Conservation (phyloP, 2,329 filamentous ascomycete genomes). For the Fusarium sp. region DNA sequence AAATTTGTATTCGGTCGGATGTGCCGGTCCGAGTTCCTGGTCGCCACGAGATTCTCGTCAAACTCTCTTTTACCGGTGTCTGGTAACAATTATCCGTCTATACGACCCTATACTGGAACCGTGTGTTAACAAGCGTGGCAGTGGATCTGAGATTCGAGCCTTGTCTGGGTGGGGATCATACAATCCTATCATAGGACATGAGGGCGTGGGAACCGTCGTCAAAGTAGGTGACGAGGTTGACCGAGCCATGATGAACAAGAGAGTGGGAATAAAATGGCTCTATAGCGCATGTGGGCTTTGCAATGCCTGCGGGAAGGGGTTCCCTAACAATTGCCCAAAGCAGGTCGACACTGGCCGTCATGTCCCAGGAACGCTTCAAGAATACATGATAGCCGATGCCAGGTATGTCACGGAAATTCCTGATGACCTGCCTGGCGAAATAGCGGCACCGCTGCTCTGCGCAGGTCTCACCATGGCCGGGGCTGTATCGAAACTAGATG, state of each 20-base stretch:
- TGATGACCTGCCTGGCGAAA: constrained; percentile 18
- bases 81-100: constrained; percentile 20
- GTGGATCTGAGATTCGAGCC: constrained; percentile 46
- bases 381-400: constrained; percentile 45
- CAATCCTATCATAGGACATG: constrained; percentile 42
- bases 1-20: constrained; percentile 6
- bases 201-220: constrained; percentile 45
- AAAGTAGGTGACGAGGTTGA: constrained; percentile 44
- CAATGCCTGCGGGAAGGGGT: constrained; percentile 47
- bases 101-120: neutral
- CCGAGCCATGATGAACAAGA: constrained; percentile 42
- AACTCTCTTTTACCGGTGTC: constrained; percentile 30
- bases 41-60: constrained; percentile 20
- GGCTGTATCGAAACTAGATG: constrained; percentile 33
- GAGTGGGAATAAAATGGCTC: constrained; percentile 58
- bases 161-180: constrained; percentile 44
- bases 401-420: constrained; percentile 44
- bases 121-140: neutral
- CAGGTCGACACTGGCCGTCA: constrained; percentile 54
- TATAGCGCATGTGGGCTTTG: constrained; percentile 54
- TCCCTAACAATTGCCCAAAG: constrained; percentile 52
- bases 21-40: constrained; percentile 3
- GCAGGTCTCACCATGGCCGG: constrained; percentile 48
- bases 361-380: constrained; percentile 47
- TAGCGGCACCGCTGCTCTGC: constrained; percentile 46